Evolutionary conservation across 768 basidiomycete genomes (phyloP), one percentile per base, ranked within the genome.

Genomic region (Postia placenta): DNA sequence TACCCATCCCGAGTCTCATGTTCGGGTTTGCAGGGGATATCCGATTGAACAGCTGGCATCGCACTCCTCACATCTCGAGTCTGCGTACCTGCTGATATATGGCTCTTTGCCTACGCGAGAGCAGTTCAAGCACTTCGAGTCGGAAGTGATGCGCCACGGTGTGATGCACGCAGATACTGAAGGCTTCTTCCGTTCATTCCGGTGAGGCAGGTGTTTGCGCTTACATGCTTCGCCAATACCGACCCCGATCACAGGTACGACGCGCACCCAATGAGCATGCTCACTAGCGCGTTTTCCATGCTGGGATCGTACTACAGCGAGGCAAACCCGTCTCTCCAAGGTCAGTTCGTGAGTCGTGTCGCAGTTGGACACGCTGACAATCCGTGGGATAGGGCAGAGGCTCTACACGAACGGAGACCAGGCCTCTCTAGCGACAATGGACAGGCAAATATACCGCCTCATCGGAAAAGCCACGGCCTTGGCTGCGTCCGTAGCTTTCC

Each of bases 1-100:
- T 7, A 4, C 4, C 12, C 1, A 26, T 36, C 17, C 36, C 15
- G 27, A 47, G 14, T 12, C 12, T 11, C 5, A 36, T 15, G 2
- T 11, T 11, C n/a, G n/a, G n/a, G 14, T 42, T 17, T n/a, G 35
- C 59, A 87, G 91, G 68, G 92, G 92, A 19, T 93, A 92, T 62
- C 92, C 92, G 14, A 94, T 95, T 56, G 92, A 95, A 60, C 87
- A 93, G 60, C 81, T 95, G 26, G 91, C 92, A 0, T 70, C 80
- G 24, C 76, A 81, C 48, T 91, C 87, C 0, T 80, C 76, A 1
- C 91, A 91, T 69, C 76, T 92, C 40, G 92, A 95, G 64, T 76
- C 78, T 15, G 81, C 89, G 5, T 93, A 94, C 65, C 80, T 95
- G 20, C 81, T 95, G 60, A 83, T 95, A 28, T 95, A 94, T 55